Evolutionary conservation across 2,329 filamentous ascomycete genomes (phyloP), one percentile per base, ranked within the genome.

Genomic region (Didymella pomorum): DNA sequence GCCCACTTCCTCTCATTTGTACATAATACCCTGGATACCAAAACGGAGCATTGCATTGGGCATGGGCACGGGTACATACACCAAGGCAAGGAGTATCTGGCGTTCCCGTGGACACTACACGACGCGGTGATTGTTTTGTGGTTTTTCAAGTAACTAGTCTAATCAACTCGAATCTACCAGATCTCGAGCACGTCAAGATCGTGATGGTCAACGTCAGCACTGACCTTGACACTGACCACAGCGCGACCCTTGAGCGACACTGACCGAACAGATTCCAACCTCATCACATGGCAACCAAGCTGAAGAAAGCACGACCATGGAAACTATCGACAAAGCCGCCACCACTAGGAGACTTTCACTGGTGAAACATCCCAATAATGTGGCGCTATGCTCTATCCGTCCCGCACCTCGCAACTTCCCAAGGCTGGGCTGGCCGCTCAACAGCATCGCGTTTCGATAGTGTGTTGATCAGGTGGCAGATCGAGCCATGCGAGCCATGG

Each of bases 21-120:
- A 58, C 56, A 44, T 50, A 62, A 67, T 67, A 64, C 59, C 61
- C 63, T 60, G 52, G 58, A 49, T 49, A 58, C 61, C 55, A 62
- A 61, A 59, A 58, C 39, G 61, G 63, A 64, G 63, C 59, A 66
- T 58, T 47, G 44, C 12, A 20, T 12, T 45, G 43, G 43, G 43
- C 45, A 58, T 42, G 41, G 45, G 33, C 45, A 50, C 18, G 44
- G 49, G 31, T 50, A 33, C 21, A 33, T 26, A 49, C 41, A 50
- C 33, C 33, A 12, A 39, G 51, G 56, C 56, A 49, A 42, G 56
- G 56, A 41, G 56, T 54, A 28, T 45, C 12, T 11, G 56, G 56
- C 50, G 56, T 58, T 58, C 50, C 56, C 49, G 46, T 46, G 31
- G 39, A 37, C 41, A 50, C 31, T 41, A 46, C 31, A 50, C 45